Evolutionary conservation across 441 rosid species (phyloP).

Genomic region (Populus tomentosa): DNA sequence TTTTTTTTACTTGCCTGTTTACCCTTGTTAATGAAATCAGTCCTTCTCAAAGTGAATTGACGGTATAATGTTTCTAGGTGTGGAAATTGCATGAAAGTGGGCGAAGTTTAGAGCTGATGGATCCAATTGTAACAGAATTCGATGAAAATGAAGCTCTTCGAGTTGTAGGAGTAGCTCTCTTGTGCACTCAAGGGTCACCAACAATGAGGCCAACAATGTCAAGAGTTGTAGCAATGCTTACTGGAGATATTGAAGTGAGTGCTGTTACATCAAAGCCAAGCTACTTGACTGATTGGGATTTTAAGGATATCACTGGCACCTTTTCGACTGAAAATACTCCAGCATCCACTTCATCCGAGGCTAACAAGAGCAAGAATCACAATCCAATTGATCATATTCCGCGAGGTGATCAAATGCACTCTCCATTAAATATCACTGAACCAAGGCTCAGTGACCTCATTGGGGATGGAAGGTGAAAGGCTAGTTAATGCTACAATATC

Average conservation of each 20-base stretch:
- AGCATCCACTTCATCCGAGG: neutral
- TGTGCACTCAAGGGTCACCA: conserved; percentile 63
- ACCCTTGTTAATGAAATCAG: neutral
- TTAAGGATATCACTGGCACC: conserved; percentile 21
- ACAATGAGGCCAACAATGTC: conserved; percentile 53
- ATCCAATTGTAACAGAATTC: conserved; percentile 23
- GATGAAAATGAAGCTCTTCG: conserved; percentile 33
- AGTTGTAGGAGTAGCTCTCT: conserved; percentile 33
- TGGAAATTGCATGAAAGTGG: conserved; percentile 34
- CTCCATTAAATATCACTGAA: conserved; percentile 14
- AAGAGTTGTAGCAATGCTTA: conserved; percentile 54
- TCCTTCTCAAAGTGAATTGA: neutral
- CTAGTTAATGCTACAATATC: neutral
- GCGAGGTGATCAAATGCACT: neutral
- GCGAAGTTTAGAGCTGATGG: conserved; percentile 27
- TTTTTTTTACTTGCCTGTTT: neutral
- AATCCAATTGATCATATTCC: neutral
- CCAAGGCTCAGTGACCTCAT: conserved; percentile 18
- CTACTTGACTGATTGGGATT: conserved; percentile 50
- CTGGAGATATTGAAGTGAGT: conserved; percentile 56
- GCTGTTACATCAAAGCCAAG: conserved; percentile 42
- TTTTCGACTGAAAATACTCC: neutral
- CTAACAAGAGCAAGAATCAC: neutral
- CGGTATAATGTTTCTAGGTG: conserved; percentile 21
- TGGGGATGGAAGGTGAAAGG: conserved; percentile 17